Conservation (phyloP, 768 basidiomycete species). For the Clitopilus hobsonii region DNA sequence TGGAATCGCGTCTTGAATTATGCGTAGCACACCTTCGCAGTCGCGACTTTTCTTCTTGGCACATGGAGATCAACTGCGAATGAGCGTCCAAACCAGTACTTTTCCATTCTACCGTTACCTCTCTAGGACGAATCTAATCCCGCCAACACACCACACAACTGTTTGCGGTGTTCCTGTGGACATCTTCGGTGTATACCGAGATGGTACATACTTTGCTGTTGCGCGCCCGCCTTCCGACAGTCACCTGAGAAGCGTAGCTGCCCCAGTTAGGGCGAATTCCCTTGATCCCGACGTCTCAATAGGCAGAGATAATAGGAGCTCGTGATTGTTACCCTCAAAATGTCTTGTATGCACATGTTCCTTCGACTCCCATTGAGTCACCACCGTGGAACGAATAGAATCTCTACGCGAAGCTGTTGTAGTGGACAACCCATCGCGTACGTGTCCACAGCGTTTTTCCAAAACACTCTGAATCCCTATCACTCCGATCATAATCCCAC, state of each 20-base stretch:
- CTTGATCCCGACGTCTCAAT: neutral
- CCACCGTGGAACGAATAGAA: neutral
- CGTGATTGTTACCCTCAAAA: neutral
- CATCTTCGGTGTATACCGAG: neutral
- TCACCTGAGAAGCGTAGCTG: neutral
- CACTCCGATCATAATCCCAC: neutral
- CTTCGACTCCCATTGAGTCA: neutral
- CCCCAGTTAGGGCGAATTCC: neutral
- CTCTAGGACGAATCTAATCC: neutral
- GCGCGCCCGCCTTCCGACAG: neutral
- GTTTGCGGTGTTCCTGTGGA: slow-evolving; percentile 1
- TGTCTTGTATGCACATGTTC: neutral
- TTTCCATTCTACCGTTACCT: neutral
- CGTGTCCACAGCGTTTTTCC: neutral
- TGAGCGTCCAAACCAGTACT: neutral
- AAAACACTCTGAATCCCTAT: neutral
- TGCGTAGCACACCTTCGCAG: neutral
- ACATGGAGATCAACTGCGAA: neutral
- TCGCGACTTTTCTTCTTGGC: neutral
- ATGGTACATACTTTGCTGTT: neutral
- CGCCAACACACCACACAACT: neutral
- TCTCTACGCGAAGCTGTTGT: neutral
- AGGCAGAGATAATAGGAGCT: neutral
- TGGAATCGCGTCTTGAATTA: neutral
- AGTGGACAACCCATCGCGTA: neutral